Evolutionary conservation across 805 yeast species (phyloP).

Genomic region (Crinitomyces ghanaensis): DNA sequence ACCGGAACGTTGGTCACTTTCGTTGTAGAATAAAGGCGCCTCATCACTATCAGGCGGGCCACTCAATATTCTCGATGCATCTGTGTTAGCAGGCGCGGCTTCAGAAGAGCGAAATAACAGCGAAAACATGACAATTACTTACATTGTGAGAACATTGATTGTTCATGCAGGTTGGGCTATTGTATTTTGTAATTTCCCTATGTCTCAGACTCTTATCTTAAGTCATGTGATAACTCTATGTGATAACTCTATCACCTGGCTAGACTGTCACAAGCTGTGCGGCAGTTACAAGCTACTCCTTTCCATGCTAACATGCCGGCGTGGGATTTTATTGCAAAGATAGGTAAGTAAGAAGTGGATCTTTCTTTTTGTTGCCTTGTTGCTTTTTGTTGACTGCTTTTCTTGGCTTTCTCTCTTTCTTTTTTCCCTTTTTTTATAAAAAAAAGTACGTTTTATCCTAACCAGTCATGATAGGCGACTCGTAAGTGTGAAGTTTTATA

Average conservation of each 20-base stretch:
- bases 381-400: neutral
- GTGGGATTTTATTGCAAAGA: conserved; percentile 27
- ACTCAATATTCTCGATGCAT: conserved; percentile 11
- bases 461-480: conserved; percentile 27
- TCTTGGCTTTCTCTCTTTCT: neutral
- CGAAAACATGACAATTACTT: conserved; percentile 5
- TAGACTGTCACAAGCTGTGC: neutral
- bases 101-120: neutral
- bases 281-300: neutral
- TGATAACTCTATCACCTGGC: neutral
- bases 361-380: neutral
- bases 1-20: too few species aligned
- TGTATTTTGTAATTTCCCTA: conserved; percentile 1
- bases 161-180: neutral
- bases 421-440: neutral
- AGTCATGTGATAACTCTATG: conserved; percentile 1
- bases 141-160: conserved; percentile 20
- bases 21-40: conserved; percentile 22
- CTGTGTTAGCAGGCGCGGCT: conserved; percentile 24
- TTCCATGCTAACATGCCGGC: conserved; percentile 5
- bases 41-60: conserved; percentile 7
- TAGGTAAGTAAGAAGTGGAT: conserved; percentile 16
- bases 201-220: neutral
- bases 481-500: conserved; percentile 17
- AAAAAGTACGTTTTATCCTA: conserved; percentile 12